Base-by-base conservation (phyloP, 768 basidiomycete genomes). In the Russula griseocarnosa region DNA sequence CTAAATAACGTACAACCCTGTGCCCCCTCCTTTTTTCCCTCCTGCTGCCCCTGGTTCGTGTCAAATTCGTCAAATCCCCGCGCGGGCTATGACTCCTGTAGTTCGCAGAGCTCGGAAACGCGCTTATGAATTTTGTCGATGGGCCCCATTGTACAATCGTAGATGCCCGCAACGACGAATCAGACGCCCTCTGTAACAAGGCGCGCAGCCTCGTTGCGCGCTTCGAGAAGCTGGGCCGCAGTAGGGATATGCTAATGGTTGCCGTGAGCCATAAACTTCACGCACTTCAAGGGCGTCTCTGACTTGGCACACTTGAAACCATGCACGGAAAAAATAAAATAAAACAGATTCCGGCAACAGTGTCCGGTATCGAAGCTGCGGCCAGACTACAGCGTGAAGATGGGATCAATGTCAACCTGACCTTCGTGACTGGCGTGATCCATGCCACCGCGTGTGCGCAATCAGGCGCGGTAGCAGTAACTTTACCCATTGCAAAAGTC, bases 371-470 rank as follows among this genome's bases (percentile, higher is more conserved):
- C 14, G 58, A 62, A 28, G 85, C 85, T 7, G 79, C 83, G 0
- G 71, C 69, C 28, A 67, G 70, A 55, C 77, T 86, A 13, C 71
- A 74, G 40, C 66, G 71, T 24, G 69, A 69, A 51, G 67, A 79
- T 54, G 69, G 70, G n/a, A 79, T 86, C 34, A 73, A 77, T 24
- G 80, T 80, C 24, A 83, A 85, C 70, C 71, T 87, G 44, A 76
- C 76, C 44, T 68, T 81, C 52, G 84, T 86, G n/a, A 77, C 82
- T 5, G 76, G 75, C 38, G 73, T 86, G n/a, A 68, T 76, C 36
- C 86, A 87, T 63, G 83, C 82, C 6, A 76, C 76, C n/a, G 76
- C 77, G 3, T 87, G 86, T 63, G 78, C 79, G 30, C 82, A 82
- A 67, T 78, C 84, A 8, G 78, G 78, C 3, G 79, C 81, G 22